These are phyloP conservation scores for Cyberlindnera bimundalis DNA, from an alignment of 805 yeast genomes.

Conservation along the genomic window DNA sequence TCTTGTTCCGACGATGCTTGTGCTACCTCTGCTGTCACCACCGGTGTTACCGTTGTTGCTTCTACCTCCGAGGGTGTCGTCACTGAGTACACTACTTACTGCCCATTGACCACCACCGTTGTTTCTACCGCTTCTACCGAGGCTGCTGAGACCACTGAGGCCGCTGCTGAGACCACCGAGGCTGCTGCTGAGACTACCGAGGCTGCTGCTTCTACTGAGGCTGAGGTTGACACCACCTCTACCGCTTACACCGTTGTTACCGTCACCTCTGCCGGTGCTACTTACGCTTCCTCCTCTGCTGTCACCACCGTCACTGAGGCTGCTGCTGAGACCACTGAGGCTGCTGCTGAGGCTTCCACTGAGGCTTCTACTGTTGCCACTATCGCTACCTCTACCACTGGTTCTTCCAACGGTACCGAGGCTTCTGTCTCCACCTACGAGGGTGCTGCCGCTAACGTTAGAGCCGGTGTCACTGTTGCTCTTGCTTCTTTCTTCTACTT, in stretches of 20 bases:
- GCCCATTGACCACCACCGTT: slow-evolving; percentile 20
- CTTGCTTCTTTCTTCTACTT: slow-evolving; percentile 30
- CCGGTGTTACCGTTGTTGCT: slow-evolving; percentile 24
- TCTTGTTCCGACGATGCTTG: slow-evolving; percentile 9
- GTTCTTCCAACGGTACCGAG: slow-evolving; percentile 4
- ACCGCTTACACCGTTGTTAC: slow-evolving; percentile 8
- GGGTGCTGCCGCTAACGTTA: slow-evolving; percentile 26
- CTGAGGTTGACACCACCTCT: slow-evolving; percentile 8
- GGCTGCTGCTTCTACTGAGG: slow-evolving; percentile 3
- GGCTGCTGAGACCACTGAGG: slow-evolving; percentile 8
- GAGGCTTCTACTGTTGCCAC: slow-evolving; percentile 4
- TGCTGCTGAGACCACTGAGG: slow-evolving; percentile 8
- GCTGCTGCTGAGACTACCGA: slow-evolving; percentile 2
- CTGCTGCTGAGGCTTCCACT: neutral
- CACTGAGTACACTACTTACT: slow-evolving; percentile 19
- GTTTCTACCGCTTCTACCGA: slow-evolving; percentile 11
- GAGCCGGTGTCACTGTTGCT: slow-evolving; percentile 26
- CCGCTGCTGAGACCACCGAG: slow-evolving; percentile 1
- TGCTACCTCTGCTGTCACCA: slow-evolving; percentile 12
- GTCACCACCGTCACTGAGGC: neutral
- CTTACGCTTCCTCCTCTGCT: neutral
- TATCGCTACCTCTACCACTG: slow-evolving; percentile 4
- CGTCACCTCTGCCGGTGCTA: slow-evolving; percentile 3
- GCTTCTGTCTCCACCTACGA: slow-evolving; percentile 10
- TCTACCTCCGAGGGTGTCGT: slow-evolving; percentile 13